Percentiles rank a stretch among this genome's conserved stretches.
Conservation (phyloP, 1,139 yeast genomes). For the Saccharomycopsis crataegensis region DNA sequence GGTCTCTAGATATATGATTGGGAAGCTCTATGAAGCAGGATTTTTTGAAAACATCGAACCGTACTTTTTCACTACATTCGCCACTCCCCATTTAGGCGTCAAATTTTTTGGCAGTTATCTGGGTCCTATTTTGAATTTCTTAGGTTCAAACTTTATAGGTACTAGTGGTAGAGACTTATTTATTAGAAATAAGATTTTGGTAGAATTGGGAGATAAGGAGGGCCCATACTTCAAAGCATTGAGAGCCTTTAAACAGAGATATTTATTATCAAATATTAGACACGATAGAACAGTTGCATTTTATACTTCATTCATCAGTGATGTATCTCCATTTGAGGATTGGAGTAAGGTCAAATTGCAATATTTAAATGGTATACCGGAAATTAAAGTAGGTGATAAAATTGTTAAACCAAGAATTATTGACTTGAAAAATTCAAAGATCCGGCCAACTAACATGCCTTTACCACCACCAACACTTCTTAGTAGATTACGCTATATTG, state of each 20-base stretch:
- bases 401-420: slow-evolving; percentile 46
- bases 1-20: slow-evolving; percentile 69
- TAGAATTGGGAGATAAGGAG: slow-evolving; percentile 49
- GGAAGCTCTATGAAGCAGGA: slow-evolving; percentile 47
- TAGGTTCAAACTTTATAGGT: slow-evolving; percentile 64
- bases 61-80: slow-evolving; percentile 66
- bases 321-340: slow-evolving; percentile 40
- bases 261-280: slow-evolving; percentile 63
- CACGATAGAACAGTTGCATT: slow-evolving; percentile 65
- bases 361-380: slow-evolving; percentile 27
- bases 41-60: slow-evolving; percentile 60
- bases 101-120: slow-evolving; percentile 32
- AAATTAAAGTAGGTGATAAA: slow-evolving; percentile 19
- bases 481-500: slow-evolving; percentile 29
- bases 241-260: slow-evolving; percentile 45
- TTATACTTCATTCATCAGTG: slow-evolving; percentile 42
- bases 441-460: slow-evolving; percentile 1
- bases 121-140: slow-evolving; percentile 37
- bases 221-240: slow-evolving; percentile 50
- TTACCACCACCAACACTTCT: slow-evolving; percentile 23
- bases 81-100: slow-evolving; percentile 86
- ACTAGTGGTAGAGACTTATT: slow-evolving; percentile 71
- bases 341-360: slow-evolving; percentile 27
- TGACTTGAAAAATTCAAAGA: slow-evolving; percentile 33
- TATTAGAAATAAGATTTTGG: slow-evolving; percentile 41